Percentiles rank a stretch among this genome's conserved stretches.
Evolutionary conservation across 257 asterid genomes (phyloP).

Genomic region (Fraxinus anomala): DNA sequence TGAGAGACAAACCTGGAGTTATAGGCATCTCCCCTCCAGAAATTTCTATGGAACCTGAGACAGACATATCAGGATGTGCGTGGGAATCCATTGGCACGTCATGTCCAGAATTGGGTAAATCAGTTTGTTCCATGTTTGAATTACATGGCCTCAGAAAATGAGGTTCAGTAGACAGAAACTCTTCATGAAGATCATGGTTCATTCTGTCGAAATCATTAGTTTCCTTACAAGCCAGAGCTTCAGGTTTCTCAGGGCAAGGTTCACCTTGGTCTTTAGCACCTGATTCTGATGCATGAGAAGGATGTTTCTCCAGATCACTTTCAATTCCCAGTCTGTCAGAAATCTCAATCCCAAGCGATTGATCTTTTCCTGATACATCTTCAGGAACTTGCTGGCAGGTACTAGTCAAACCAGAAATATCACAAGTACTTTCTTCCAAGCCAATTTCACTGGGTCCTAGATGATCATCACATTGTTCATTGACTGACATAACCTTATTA

Average conservation of each 20-base stretch:
- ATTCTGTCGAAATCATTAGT: conserved; percentile 28
- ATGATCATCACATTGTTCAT: conserved; percentile 28
- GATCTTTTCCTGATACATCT: conserved; percentile 31
- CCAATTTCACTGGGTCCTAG: conserved; percentile 36
- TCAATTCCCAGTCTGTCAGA: conserved; percentile 26
- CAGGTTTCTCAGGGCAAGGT: conserved; percentile 34
- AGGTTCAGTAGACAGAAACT: conserved; percentile 32
- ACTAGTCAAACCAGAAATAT: conserved; percentile 41
- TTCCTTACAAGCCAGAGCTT: conserved; percentile 33
- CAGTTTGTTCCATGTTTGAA: conserved; percentile 43
- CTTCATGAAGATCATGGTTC: conserved; percentile 38
- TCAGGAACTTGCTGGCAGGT: conserved; percentile 38
- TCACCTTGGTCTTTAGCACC: conserved; percentile 41
- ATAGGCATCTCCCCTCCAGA: conserved; percentile 45
- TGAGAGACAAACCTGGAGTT: conserved; percentile 56
- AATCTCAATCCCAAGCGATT: conserved; percentile 32
- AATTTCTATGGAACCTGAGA: conserved; percentile 22
- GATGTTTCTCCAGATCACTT: conserved; percentile 32
- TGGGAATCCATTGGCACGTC: conserved; percentile 39
- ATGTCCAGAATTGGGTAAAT: conserved; percentile 35
- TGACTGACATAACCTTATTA: conserved; percentile 28
- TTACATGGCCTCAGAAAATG: conserved; percentile 56
- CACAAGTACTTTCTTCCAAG: conserved; percentile 35
- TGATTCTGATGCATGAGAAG: conserved; percentile 27
- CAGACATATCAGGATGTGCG: conserved; percentile 37